A percentile compares a stretch with the other conserved stretches of the same genome.
phyloP scores from a whole-genome alignment of 1,139 yeast genomes.

The Zygosaccharomyces pseudobailii region DNA sequence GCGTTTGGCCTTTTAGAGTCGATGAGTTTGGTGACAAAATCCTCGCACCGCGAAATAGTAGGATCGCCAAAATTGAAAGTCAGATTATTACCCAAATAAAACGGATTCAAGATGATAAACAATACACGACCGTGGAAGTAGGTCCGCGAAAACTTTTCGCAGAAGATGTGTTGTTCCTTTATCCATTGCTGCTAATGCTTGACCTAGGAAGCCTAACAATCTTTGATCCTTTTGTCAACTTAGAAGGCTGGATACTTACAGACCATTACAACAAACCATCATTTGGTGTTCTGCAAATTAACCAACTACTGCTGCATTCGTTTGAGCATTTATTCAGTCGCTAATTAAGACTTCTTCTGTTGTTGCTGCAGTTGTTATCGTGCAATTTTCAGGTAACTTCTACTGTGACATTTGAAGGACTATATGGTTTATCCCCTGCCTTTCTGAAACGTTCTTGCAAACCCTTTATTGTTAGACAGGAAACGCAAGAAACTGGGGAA shows the following conservation, averaged over 20 bases:
- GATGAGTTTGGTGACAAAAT: neutral
- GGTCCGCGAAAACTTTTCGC: neutral
- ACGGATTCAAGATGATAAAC: neutral
- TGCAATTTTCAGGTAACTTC: neutral
- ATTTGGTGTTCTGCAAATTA: neutral
- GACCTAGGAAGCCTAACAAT: neutral
- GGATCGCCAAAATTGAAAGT: neutral
- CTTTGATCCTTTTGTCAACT: neutral
- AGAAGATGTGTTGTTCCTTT: neutral
- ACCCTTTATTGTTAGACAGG: neutral
- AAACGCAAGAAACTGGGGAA: neutral
- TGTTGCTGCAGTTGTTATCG: neutral
- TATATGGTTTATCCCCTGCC: neutral
- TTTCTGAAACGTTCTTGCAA: neutral
- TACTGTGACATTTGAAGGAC: neutral
- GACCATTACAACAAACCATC: neutral
- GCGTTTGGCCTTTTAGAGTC: conserved; percentile 3
- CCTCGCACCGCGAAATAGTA: neutral
- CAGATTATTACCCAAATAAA: neutral
- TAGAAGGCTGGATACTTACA: neutral
- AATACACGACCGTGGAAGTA: neutral
- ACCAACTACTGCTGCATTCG: neutral
- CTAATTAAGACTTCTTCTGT: neutral
- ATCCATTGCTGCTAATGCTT: neutral
- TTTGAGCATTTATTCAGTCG: neutral